Conservation (phyloP, 2,329 filamentous ascomycete genomes). For the Penicillium sp. region DNA sequence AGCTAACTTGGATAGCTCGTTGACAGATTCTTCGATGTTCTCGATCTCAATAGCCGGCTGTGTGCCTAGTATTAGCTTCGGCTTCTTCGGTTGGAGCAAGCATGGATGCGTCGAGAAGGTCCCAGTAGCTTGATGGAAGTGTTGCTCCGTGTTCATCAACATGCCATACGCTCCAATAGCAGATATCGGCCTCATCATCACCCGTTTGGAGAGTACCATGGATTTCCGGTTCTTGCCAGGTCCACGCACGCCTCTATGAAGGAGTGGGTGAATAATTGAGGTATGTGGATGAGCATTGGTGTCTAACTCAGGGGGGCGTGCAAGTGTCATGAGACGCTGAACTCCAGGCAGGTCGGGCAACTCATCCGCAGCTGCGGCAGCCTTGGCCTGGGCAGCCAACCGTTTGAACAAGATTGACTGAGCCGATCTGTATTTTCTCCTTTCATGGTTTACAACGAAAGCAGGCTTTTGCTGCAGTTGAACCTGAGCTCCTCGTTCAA, state of each 20-base stretch:
- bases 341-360: conserved; percentile 2
- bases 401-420: conserved; percentile 27
- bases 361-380: background rate
- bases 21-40: conserved; percentile 22
- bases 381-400: conserved; percentile 15
- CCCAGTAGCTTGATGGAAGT: conserved; percentile 41
- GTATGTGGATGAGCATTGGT: conserved; percentile 21
- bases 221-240: conserved; percentile 1
- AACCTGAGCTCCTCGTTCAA: conserved; percentile 35
- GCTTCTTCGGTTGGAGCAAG: conserved; percentile 14
- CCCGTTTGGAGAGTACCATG: conserved; percentile 15
- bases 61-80: background rate
- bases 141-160: conserved; percentile 39
- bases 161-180: conserved; percentile 31
- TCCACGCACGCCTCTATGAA: background rate
- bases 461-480: conserved; percentile 38
- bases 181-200: conserved; percentile 25
- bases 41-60: conserved; percentile 3
- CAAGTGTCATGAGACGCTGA: conserved; percentile 32
- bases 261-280: conserved; percentile 26
- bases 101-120: conserved; percentile 47
- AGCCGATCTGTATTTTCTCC: conserved; percentile 24
- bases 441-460: conserved; percentile 28
- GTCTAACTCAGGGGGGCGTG: conserved; percentile 17
- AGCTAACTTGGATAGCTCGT: conserved; percentile 33